A percentile compares a stretch with the other conserved stretches of the same genome.
Evolutionary conservation across 169 alveolate species (phyloP).

Genomic region (Perkinsus olseni): DNA sequence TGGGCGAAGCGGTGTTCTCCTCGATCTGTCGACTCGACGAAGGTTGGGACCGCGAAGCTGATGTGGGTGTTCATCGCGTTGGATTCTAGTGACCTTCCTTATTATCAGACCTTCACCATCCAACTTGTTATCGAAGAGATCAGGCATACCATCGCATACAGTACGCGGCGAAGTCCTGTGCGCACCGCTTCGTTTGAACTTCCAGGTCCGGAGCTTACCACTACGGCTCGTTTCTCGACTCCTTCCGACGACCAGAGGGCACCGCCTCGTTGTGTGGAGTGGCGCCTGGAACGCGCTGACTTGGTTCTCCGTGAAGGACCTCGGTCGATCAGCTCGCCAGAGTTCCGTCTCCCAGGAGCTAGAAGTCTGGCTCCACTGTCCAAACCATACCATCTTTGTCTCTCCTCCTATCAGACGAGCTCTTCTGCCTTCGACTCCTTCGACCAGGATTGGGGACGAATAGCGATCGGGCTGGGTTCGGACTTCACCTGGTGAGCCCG

Average conservation of each 20-base stretch:
- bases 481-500: background rate
- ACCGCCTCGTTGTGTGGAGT: background rate
- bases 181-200: background rate
- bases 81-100: background rate
- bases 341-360: background rate
- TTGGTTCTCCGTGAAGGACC: background rate
- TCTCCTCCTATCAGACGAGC: background rate
- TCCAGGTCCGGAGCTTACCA: background rate
- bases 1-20: background rate
- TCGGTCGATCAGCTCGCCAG: background rate
- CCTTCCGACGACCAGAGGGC: background rate
- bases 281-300: background rate
- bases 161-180: background rate
- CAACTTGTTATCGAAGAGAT: background rate
- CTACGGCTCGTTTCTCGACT: background rate
- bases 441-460: background rate
- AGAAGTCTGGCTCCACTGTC: background rate
- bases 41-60: background rate
- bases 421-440: background rate
- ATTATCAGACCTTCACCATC: background rate
- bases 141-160: background rate
- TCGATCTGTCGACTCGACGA: background rate
- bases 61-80: background rate
- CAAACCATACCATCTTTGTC: background rate
- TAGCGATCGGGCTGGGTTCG: background rate